Evolutionary conservation across 2,329 filamentous ascomycete species (phyloP).

Genomic region (Beauveria asiatica): DNA sequence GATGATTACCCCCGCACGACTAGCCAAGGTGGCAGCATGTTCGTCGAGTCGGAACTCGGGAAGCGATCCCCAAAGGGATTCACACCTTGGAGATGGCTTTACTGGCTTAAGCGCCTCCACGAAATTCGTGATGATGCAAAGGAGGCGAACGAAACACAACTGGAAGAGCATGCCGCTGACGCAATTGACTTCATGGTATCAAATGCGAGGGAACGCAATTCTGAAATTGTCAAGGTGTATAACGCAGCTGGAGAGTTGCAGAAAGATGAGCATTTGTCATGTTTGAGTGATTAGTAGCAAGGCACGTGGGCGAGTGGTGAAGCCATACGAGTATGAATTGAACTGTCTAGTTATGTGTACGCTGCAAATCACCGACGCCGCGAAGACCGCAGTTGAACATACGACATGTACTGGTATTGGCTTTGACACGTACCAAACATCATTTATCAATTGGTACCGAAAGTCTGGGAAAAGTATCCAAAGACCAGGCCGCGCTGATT

Average conservation of each 20-base stretch:
- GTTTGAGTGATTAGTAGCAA: not conserved
- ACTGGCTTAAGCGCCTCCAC: not conserved
- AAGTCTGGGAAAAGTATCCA: not conserved
- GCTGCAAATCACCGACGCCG: not conserved
- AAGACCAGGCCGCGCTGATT: not conserved
- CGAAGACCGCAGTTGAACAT: not conserved
- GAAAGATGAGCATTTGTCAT: not conserved
- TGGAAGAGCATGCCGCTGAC: not conserved
- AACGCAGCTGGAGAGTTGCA: not conserved
- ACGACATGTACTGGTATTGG: not conserved
- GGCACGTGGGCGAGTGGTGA: not conserved
- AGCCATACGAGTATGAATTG: not conserved
- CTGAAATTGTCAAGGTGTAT: not conserved
- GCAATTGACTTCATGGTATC: not conserved
- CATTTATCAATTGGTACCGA: not conserved
- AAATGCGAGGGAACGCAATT: not conserved
- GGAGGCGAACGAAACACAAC: not conserved
- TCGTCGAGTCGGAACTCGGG: not conserved
- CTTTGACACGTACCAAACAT: not conserved
- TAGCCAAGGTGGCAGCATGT: not conserved
- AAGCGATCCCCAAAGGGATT: not conserved
- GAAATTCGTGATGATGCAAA: not conserved
- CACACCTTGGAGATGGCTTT: not conserved
- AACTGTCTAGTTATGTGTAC: not conserved
- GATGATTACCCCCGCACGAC: not conserved